Base-by-base conservation (phyloP, 306 rosid genomes). In the Quercus wislizeni region DNA sequence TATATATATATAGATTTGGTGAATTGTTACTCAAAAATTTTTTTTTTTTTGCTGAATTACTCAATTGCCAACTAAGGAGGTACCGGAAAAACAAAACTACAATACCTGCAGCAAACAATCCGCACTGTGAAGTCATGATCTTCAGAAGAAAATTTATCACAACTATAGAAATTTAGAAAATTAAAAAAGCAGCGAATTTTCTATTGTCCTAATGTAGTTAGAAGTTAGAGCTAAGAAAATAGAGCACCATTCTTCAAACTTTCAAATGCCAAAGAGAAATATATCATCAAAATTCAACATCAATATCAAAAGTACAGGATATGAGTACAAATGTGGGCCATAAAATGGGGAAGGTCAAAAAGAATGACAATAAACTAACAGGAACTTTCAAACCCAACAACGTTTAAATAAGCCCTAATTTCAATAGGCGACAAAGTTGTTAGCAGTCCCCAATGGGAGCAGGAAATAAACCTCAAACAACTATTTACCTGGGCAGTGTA, bases 321-420 rank as follows among this genome's bases (percentile, higher is more conserved):
- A 65, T 1, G 11, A 31, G 21, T 17, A 31, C 10, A 67, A 9
- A 31, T 31, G 18, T 38, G 52, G 74, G 43, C 23, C 56, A 70
- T 38, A 69, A 12, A 69, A 74, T 59, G 82, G 19, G 67, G 49
- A 62, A 61, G 62, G 31, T n/a, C 4, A 59, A 59, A 59, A 59
- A 57, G 41, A 33, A 81, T 25, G 54, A 21, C 23, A 35, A 23
- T 75, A 30, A 64, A 61, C 33, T 19, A 70, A 55, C 23, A 41
- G 46, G 46, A 41, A 41, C 46, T 41, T 41, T 41, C 12, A 41
- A 41, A 41, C 46, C 46, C 11, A 41, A 38, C 10, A 38, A 38
- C 10, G 7, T 38, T 38, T 38, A 38, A 7, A 38, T 38, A 38
- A 38, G 9, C 43, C 10, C 10, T 38, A 38, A 38, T 38, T 38